Conservation (phyloP, 192 early-diverging fungal species). For the Funneliformis geosporum region DNA sequence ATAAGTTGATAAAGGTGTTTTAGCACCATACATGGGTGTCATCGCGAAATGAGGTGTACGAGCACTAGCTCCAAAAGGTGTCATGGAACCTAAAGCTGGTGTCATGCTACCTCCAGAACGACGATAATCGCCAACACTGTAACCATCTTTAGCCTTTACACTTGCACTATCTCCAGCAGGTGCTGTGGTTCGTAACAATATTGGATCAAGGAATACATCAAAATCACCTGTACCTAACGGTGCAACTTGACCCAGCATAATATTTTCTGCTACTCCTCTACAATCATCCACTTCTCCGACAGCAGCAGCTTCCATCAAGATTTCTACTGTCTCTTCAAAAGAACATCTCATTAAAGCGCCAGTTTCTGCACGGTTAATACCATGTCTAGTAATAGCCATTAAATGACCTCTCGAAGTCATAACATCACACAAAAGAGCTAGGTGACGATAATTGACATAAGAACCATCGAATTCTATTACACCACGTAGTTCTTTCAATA, state of each 20-base stretch:
- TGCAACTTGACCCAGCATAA: conserved; percentile 96
- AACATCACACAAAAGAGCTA: conserved; percentile 92
- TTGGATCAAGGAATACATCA: conserved; percentile 91
- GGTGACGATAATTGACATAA: conserved; percentile 98
- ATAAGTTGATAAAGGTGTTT: conserved; percentile 12
- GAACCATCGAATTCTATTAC: conserved; percentile 96
- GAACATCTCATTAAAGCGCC: conserved; percentile 93
- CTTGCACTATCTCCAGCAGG: conserved; percentile 52
- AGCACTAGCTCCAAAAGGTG: conserved; percentile 72
- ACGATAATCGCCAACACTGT: conserved; percentile 51
- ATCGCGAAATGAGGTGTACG: conserved; percentile 26
- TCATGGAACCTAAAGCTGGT: conserved; percentile 65
- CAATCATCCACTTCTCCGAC: conserved; percentile 93
- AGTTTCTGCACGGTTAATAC: conserved; percentile 95
- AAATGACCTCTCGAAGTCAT: conserved; percentile 93
- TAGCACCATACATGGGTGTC: conserved; percentile 14
- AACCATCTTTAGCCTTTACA: conserved; percentile 55
- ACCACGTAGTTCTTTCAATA: conserved; percentile 85
- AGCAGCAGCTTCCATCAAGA: conserved; percentile 93
- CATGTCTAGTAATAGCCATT: conserved; percentile 97
- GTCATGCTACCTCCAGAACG: conserved; percentile 57
- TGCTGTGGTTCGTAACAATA: conserved; percentile 77
- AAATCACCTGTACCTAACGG: conserved; percentile 94
- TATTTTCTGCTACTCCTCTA: conserved; percentile 95
- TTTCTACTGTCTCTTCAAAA: conserved; percentile 99